Conservation (phyloP, 2,329 filamentous ascomycete species). For the Arthrobotrys entomopaga region DNA sequence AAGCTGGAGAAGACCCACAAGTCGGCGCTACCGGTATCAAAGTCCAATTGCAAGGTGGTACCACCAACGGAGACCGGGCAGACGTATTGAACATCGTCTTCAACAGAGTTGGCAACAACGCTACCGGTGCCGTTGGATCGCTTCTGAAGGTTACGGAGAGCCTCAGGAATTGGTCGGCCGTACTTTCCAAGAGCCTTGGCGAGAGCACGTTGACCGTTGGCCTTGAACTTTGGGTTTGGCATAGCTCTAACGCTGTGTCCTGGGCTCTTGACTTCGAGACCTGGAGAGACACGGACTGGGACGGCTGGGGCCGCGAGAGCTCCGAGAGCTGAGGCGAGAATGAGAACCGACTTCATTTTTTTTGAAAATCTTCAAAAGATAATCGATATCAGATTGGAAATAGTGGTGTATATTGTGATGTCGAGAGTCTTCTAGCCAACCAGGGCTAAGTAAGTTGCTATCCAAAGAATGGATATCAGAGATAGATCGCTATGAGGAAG, state of each 20-base stretch:
- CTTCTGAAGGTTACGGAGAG: slow-evolving; percentile 26
- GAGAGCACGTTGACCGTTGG: slow-evolving; percentile 40
- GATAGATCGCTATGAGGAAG: neutral
- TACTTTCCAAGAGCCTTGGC: slow-evolving; percentile 41
- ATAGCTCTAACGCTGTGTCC: slow-evolving; percentile 63
- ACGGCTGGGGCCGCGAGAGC: slow-evolving; percentile 38
- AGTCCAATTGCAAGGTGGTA: slow-evolving; percentile 72
- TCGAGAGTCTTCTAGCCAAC: slow-evolving; percentile 22
- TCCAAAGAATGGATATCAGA: slow-evolving; percentile 6
- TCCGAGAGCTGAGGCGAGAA: slow-evolving; percentile 34
- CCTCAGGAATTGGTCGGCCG: slow-evolving; percentile 23
- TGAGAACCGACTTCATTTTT: slow-evolving; percentile 39
- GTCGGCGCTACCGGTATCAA: slow-evolving; percentile 77
- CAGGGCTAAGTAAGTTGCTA: slow-evolving; percentile 22
- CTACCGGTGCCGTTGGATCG: slow-evolving; percentile 59
- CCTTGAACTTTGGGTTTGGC: slow-evolving; percentile 61
- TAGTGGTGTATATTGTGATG: neutral
- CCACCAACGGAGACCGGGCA: slow-evolving; percentile 72
- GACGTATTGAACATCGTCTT: slow-evolving; percentile 70
- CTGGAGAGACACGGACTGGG: slow-evolving; percentile 46
- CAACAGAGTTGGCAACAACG: slow-evolving; percentile 64
- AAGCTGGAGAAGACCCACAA: slow-evolving; percentile 77
- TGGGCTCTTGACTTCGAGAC: slow-evolving; percentile 40
- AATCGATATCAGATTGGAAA: neutral
- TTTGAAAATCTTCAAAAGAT: neutral